These are phyloP conservation scores for Bimuria novae-zelandiae DNA, from an alignment of 2,329 filamentous ascomycete species.

Conservation along the genomic window DNA sequence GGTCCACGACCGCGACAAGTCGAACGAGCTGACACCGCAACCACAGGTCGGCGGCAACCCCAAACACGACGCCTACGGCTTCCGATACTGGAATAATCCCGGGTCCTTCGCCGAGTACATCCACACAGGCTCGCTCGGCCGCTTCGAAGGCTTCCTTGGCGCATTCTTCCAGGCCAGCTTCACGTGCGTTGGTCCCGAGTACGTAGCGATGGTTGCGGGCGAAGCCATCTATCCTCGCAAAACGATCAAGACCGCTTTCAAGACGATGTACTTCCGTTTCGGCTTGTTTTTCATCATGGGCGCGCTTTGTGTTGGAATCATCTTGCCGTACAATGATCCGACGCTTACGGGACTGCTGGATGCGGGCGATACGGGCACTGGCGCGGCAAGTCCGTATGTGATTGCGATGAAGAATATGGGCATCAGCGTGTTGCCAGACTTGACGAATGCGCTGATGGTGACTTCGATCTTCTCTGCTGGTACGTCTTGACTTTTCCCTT, in stretches of 20 bases:
- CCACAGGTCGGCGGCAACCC: slow-evolving; percentile 45
- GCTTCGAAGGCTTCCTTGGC: slow-evolving; percentile 63
- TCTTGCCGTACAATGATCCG: slow-evolving; percentile 65
- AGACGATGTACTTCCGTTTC: slow-evolving; percentile 51
- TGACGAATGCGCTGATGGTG: slow-evolving; percentile 58
- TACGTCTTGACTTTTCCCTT: not conserved
- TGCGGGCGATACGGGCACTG: slow-evolving; percentile 42
- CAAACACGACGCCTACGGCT: slow-evolving; percentile 39
- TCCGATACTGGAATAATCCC: slow-evolving; percentile 45
- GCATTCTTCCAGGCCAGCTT: slow-evolving; percentile 54
- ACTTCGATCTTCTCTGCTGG: slow-evolving; percentile 57
- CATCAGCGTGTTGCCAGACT: slow-evolving; percentile 56
- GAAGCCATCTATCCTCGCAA: slow-evolving; percentile 67
- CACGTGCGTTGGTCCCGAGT: slow-evolving; percentile 53
- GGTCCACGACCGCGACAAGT: no score
- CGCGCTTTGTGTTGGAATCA: slow-evolving; percentile 56
- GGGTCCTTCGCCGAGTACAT: slow-evolving; percentile 36
- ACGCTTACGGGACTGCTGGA: slow-evolving; percentile 62
- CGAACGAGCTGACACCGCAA: not conserved
- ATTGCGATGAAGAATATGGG: slow-evolving; percentile 61
- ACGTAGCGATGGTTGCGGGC: slow-evolving; percentile 65
- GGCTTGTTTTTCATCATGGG: slow-evolving; percentile 49
- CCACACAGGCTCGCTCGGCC: slow-evolving; percentile 57
- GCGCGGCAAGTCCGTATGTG: slow-evolving; percentile 62
- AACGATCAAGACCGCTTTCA: slow-evolving; percentile 65